Conservation (phyloP, 2,329 filamentous ascomycete species). For the Venturia asperata region DNA sequence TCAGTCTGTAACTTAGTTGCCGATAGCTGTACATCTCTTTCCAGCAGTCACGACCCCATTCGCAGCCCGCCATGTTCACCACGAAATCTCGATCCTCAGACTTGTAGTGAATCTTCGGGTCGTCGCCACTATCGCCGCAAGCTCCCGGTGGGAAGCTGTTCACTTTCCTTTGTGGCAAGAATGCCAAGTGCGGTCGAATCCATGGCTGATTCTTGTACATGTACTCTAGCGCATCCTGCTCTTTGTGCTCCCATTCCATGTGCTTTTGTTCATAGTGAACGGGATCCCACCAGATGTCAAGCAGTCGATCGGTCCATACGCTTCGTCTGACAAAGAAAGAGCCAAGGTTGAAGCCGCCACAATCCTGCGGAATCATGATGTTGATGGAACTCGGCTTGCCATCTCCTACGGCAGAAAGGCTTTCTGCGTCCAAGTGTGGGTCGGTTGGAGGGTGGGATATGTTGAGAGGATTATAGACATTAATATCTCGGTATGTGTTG, state of each 20-base stretch:
- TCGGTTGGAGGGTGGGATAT: slow-evolving; percentile 75
- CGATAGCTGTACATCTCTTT: slow-evolving; percentile 95
- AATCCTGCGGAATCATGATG: slow-evolving; percentile 85
- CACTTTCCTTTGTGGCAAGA: slow-evolving; percentile 83
- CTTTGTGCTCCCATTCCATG: slow-evolving; percentile 98
- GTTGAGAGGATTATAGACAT: slow-evolving; percentile 90
- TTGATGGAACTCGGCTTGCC: slow-evolving; percentile 72
- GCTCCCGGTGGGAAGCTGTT: slow-evolving; percentile 91
- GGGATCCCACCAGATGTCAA: slow-evolving; percentile 98
- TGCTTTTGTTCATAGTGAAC: slow-evolving; percentile 97
- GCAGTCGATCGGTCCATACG: slow-evolving; percentile 79
- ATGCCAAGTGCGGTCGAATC: slow-evolving; percentile 81
- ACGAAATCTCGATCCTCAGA: slow-evolving; percentile 82
- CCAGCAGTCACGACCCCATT: slow-evolving; percentile 97
- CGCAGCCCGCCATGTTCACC: slow-evolving; percentile 97
- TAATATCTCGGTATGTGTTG: slow-evolving; percentile 89
- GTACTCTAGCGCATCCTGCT: slow-evolving; percentile 91
- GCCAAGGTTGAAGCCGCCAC: slow-evolving; percentile 89
- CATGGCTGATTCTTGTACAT: slow-evolving; percentile 87
- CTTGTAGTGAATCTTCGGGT: slow-evolving; percentile 77
- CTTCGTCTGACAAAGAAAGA: slow-evolving; percentile 88
- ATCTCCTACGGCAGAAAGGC: slow-evolving; percentile 69
- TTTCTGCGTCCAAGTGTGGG: slow-evolving; percentile 66
- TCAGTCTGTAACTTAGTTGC: slow-evolving; percentile 82
- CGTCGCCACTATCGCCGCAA: slow-evolving; percentile 68